Percentiles rank a stretch among this genome's conserved stretches.
Evolutionary conservation across 345 rosid species (phyloP).

Genomic region (Salix dunnii): DNA sequence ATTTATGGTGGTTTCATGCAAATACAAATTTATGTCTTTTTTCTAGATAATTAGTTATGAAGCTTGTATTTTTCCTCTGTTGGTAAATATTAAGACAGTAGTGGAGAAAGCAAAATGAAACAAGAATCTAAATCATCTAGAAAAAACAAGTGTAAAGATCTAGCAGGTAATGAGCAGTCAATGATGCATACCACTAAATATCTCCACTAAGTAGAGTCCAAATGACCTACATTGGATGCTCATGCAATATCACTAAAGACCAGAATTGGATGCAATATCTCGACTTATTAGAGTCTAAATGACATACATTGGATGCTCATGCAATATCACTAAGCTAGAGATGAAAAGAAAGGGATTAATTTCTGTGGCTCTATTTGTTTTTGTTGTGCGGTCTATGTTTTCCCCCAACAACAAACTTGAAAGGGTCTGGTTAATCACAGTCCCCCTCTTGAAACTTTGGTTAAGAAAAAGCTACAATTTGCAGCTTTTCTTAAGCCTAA

Average conservation of each 20-base stretch:
- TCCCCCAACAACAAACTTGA: no score
- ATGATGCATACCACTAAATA: not conserved
- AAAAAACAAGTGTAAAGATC: not conserved
- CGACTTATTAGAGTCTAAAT: not conserved
- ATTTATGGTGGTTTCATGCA: not conserved
- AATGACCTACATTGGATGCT: not conserved
- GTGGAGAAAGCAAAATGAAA: not conserved
- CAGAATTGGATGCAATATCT: not conserved
- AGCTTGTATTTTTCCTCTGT: no score
- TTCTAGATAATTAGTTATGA: not conserved
- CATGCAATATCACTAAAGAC: not conserved
- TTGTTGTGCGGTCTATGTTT: no score
- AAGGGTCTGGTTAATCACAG: no score
- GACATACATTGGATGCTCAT: not conserved
- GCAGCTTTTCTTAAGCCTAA: no score
- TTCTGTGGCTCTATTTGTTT: no score
- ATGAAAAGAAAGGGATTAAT: not conserved
- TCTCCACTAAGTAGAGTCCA: not conserved
- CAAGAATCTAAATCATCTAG: not conserved
- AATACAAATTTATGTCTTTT: not conserved
- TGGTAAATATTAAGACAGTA: not conserved
- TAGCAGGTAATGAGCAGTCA: not conserved
- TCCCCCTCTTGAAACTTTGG: no score
- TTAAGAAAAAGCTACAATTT: no score
- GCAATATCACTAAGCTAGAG: not conserved